Conservation (phyloP, 2,329 filamentous ascomycete species). For the Neonectria faginata region DNA sequence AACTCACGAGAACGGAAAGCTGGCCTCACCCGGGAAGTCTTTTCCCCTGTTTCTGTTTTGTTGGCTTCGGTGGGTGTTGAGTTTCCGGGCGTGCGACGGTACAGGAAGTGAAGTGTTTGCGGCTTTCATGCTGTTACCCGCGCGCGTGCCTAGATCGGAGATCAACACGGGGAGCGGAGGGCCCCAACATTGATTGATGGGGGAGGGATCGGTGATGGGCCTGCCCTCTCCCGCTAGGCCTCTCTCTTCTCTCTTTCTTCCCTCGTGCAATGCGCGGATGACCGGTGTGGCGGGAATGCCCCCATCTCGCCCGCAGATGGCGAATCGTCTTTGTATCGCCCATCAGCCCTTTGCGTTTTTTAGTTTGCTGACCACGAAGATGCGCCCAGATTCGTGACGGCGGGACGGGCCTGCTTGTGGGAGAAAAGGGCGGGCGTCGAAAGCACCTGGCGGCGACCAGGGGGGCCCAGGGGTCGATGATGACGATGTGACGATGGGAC, state of each 20-base stretch:
- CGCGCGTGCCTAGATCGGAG: background rate
- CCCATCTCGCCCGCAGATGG: constrained; percentile 3
- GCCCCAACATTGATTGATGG: background rate
- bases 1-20: background rate
- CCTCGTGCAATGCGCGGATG: background rate
- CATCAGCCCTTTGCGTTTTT: background rate
- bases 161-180: background rate
- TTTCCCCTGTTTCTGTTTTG: background rate
- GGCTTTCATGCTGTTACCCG: background rate
- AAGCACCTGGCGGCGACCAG: no score
- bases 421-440: background rate
- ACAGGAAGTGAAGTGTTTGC: background rate
- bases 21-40: background rate
- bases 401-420: background rate
- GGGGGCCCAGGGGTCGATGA: background rate
- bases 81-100: background rate
- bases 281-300: background rate
- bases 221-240: background rate
- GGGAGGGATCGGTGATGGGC: background rate
- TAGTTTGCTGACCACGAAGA: background rate
- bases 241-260: no score
- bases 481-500: constrained; percentile 10
- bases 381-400: constrained; percentile 12
- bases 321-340: constrained; percentile 3
- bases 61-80: background rate